Percentiles rank a stretch among this genome's conserved stretches.
Conservation (phyloP, 2,329 filamentous ascomycete species). For the Cytospora chrysosperma region DNA sequence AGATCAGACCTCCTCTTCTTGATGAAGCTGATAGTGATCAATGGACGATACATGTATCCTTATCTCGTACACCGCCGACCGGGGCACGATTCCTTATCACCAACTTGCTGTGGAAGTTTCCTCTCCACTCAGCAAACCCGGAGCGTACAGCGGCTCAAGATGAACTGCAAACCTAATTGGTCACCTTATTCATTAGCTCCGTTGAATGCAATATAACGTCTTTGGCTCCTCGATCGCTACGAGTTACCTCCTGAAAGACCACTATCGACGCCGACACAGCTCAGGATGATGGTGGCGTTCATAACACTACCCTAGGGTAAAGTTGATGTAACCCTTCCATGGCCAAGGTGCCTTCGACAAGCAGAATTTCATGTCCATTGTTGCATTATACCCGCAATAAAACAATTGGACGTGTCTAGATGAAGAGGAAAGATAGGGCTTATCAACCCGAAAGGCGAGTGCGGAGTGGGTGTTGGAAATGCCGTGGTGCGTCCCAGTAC, state of each 20-base stretch:
- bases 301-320: neutral
- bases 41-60: neutral
- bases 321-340: neutral
- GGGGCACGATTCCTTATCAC: neutral
- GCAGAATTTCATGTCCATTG: neutral
- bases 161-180: neutral
- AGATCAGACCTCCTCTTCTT: neutral
- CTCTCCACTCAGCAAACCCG: too few relatives aligned
- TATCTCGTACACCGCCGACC: neutral
- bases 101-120: neutral
- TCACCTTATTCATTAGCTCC: neutral
- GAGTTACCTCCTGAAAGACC: neutral
- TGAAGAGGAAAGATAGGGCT: neutral
- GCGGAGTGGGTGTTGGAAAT: slow-evolving; percentile 18
- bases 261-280: neutral
- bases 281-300: too few relatives aligned
- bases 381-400: neutral
- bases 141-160: neutral
- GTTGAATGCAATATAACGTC: neutral
- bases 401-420: neutral
- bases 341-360: neutral
- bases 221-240: neutral
- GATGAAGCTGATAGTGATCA: neutral
- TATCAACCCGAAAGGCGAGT: slow-evolving; percentile 6
- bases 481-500: slow-evolving; percentile 5